A percentile compares a stretch with the other conserved stretches of the same genome.
These are phyloP conservation scores for Aeschynomene evenia DNA, from an alignment of 306 rosid genomes.

Conservation along the genomic window DNA sequence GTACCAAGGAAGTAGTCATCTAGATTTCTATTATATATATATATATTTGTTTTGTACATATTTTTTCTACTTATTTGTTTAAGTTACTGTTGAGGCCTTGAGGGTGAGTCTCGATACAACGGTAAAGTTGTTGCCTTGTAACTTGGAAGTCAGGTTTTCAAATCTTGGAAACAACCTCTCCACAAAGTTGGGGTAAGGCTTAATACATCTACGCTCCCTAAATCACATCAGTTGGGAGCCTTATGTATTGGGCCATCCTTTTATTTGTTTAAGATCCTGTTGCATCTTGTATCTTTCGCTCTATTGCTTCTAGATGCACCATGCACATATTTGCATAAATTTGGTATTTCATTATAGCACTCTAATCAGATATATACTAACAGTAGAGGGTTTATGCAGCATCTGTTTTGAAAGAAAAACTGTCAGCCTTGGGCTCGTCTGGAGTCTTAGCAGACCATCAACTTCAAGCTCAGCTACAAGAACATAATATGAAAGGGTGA, in stretches of 20 bases:
- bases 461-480: slow-evolving; percentile 97
- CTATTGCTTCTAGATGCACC: not conserved
- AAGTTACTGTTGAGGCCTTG: too few species aligned
- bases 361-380: slow-evolving; percentile 41
- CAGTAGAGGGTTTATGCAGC: slow-evolving; percentile 57
- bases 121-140: too few species aligned
- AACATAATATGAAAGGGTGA: slow-evolving; percentile 88
- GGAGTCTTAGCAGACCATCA: slow-evolving; percentile 98
- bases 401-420: slow-evolving; percentile 89
- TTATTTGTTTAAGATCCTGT: not conserved
- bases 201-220: too few species aligned
- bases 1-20: slow-evolving; percentile 1
- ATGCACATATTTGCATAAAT: slow-evolving; percentile 14
- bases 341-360: slow-evolving; percentile 18
- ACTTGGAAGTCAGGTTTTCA: too few species aligned
- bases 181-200: too few species aligned
- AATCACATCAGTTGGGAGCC: too few species aligned
- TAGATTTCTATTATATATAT: not conserved
- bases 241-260: too few species aligned
- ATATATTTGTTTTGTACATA: slow-evolving; percentile 15
- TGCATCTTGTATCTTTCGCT: not conserved
- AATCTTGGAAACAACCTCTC: too few species aligned
- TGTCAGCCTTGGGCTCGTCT: slow-evolving; percentile 86
- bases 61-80: not conserved
- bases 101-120: too few species aligned